These are phyloP conservation scores for Aureobasidium sp. DNA, from an alignment of 2,329 filamentous ascomycete species.

Conservation along the genomic window DNA sequence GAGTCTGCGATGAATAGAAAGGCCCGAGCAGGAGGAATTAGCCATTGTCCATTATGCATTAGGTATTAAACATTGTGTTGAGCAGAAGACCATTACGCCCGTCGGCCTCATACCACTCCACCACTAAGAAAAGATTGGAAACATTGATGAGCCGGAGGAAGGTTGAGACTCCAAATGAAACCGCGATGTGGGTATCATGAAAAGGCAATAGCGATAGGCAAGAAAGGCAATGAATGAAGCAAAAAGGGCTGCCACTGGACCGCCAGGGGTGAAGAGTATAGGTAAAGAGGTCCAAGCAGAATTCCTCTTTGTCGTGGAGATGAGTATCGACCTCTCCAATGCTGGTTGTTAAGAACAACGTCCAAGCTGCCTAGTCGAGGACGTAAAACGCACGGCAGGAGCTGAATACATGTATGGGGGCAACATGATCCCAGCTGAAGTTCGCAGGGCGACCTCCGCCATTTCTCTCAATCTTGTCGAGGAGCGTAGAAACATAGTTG, in stretches of 20 bases:
- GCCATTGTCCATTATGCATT: background rate
- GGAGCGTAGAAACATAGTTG: background rate
- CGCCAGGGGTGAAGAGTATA: background rate
- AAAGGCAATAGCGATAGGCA: background rate
- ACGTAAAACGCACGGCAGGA: background rate
- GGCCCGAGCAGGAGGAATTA: background rate
- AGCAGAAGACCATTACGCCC: background rate
- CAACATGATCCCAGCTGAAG: background rate
- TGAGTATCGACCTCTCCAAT: too few species aligned
- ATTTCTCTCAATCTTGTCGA: background rate
- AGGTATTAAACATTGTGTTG: background rate
- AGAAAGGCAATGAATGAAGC: background rate
- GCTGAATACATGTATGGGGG: background rate
- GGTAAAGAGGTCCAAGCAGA: background rate
- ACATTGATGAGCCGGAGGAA: background rate
- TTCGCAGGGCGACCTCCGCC: background rate
- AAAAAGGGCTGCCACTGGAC: background rate
- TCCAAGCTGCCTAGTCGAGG: background rate
- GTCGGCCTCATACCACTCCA: background rate
- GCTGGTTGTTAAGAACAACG: background rate
- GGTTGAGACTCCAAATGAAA: background rate
- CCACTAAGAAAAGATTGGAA: background rate
- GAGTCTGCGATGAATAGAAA: background rate
- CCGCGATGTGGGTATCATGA: background rate
- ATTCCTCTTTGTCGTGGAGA: background rate